phyloP scores from a whole-genome alignment of 1,139 yeast genomes.

The Geotrichum klebahnii region DNA sequence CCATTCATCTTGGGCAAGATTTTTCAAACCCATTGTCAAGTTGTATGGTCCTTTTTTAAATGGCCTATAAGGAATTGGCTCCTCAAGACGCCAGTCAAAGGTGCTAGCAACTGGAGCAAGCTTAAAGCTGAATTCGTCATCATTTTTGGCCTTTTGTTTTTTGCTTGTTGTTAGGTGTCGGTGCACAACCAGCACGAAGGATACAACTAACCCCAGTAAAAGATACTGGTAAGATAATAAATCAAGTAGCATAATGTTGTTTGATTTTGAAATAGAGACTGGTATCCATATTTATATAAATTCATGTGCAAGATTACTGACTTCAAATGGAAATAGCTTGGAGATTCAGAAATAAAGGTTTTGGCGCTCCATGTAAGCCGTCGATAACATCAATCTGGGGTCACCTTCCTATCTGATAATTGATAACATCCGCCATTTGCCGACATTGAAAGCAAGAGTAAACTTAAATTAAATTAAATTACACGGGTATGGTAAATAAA shows the following conservation, averaged over 20 bases:
- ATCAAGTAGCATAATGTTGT: too few relatives aligned
- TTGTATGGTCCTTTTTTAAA: conserved; percentile 59
- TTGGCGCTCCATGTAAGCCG: too few relatives aligned
- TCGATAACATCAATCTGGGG: too few relatives aligned
- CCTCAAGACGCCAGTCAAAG: conserved; percentile 46
- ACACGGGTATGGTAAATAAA: too few relatives aligned
- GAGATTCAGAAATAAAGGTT: conserved; percentile 22
- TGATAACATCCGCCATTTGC: too few relatives aligned
- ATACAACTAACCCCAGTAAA: neutral
- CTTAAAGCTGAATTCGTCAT: conserved; percentile 7
- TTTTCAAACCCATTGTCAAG: conserved; percentile 64
- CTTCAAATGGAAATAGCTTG: neutral
- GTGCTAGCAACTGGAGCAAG: conserved; percentile 12
- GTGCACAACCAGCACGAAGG: neutral
- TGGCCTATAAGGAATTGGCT: conserved; percentile 56
- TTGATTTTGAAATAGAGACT: conserved; percentile 42
- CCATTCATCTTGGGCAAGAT: conserved; percentile 57
- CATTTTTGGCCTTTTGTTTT: conserved; percentile 30
- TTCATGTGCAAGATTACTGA: neutral
- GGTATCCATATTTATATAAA: neutral
- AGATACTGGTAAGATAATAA: neutral
- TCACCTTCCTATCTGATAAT: too few relatives aligned
- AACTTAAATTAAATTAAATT: too few relatives aligned
- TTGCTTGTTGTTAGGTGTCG: conserved; percentile 48
- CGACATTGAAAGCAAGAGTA: too few relatives aligned